Conservation (phyloP, 2,329 filamentous ascomycete genomes). For the Colletotrichum chlorophyti region DNA sequence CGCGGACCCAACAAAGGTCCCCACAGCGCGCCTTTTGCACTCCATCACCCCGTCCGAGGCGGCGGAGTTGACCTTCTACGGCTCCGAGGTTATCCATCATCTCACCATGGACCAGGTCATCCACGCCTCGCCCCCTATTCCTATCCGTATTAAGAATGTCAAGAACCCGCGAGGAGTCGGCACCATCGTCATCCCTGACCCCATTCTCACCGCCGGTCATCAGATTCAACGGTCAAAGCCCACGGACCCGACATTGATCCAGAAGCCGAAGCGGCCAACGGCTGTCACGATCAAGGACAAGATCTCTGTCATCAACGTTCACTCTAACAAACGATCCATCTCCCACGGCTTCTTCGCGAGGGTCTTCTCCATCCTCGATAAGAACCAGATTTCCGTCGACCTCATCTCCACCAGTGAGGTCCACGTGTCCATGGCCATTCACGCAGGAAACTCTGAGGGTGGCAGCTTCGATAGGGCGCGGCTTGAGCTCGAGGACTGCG, state of each 20-base stretch:
- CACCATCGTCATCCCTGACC: slow-evolving; percentile 84
- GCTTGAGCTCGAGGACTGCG: slow-evolving; percentile 78
- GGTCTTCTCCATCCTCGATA: slow-evolving; percentile 91
- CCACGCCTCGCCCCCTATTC: slow-evolving; percentile 78
- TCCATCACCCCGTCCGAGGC: slow-evolving; percentile 94
- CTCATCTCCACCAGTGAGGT: slow-evolving; percentile 97
- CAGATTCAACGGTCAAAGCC: slow-evolving; percentile 62
- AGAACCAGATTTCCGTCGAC: slow-evolving; percentile 87
- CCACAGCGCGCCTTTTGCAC: slow-evolving; percentile 87
- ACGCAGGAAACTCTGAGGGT: slow-evolving; percentile 73
- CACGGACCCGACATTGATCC: slow-evolving; percentile 48
- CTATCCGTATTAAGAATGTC: slow-evolving; percentile 90
- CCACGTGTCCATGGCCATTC: slow-evolving; percentile 96
- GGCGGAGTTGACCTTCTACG: slow-evolving; percentile 92
- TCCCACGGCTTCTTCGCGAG: slow-evolving; percentile 95
- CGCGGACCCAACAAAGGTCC: slow-evolving; percentile 85
- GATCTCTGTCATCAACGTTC: slow-evolving; percentile 96
- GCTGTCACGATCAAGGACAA: slow-evolving; percentile 97
- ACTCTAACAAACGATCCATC: slow-evolving; percentile 95
- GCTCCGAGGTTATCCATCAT: slow-evolving; percentile 96
- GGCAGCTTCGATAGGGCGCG: slow-evolving; percentile 72
- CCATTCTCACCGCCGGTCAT: slow-evolving; percentile 58
- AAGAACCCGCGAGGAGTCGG: slow-evolving; percentile 83
- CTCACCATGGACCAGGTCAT: slow-evolving; percentile 98
- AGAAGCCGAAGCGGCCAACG: slow-evolving; percentile 77